Evolutionary conservation across 176 grass and related monocot species (phyloP).

Genomic region (Rhynchospora breviuscula): DNA sequence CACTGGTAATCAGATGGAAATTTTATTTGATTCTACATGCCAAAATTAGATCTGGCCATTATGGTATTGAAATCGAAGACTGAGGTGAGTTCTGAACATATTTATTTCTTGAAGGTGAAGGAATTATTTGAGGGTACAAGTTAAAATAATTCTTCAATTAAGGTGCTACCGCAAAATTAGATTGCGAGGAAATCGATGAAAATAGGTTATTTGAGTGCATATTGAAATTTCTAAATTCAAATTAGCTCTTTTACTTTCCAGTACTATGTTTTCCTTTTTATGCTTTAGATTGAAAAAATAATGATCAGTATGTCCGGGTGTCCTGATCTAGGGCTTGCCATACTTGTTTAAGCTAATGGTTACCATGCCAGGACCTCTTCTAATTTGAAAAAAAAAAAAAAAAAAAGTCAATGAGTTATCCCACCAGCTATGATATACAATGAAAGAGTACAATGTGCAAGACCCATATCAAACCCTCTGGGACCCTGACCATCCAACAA

Average conservation of each 20-base stretch:
- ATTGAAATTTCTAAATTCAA: neutral
- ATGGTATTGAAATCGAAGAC: neutral
- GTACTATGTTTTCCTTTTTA: no score
- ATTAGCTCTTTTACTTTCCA: neutral
- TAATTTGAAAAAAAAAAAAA: no score
- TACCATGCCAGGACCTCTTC: no score
- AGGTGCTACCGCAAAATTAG: neutral
- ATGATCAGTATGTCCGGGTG: no score
- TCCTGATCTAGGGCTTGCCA: no score
- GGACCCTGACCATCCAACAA: neutral
- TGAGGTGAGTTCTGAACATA: neutral
- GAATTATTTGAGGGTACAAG: neutral
- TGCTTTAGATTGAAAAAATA: no score
- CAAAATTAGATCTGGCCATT: neutral
- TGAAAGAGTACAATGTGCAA: neutral
- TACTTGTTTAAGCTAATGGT: no score
- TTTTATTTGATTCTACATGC: neutral
- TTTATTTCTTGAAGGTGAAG: neutral
- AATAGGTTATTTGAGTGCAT: neutral
- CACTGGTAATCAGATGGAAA: neutral
- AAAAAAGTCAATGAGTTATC: neutral
- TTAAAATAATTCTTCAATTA: neutral
- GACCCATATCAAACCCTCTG: neutral
- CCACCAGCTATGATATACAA: neutral
- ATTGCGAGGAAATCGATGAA: neutral